Evolutionary conservation across 2,329 filamentous ascomycete genomes (phyloP), one percentile per base, ranked within the genome.

Genomic region (Beauveria scarabaeidicola): DNA sequence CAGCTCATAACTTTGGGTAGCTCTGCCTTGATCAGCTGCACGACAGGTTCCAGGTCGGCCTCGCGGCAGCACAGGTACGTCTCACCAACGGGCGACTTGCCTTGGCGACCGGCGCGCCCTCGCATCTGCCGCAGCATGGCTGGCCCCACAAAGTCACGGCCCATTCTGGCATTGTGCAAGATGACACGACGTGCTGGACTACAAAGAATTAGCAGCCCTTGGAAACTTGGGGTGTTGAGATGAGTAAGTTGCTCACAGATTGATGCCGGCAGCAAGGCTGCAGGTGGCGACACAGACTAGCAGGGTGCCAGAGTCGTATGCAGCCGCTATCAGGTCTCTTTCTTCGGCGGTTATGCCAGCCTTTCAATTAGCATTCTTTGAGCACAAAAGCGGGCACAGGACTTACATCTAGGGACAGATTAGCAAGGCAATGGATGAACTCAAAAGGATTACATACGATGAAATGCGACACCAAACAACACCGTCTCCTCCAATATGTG

Each of bases 121-220:
- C 88, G 82, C 89, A 91, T 92, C 72, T 92, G 89, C 52, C 88
- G 83, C 71, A 92, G 76, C 85, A 92, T 89, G 4, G 88, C 85
- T 13, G 89, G 88, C 0, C 87, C 88, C n/a, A 91, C 82, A 52
- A 91, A 75, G 50, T 91, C 87, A 56, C 86, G 80, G 0, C 89
- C 89, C 87, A 91, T 91, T 44, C 86, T 81, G 32, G 86, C 88
- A 62, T 84, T 87, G 68, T 90, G 88, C 27, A 90, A 78, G 61
- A 92, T 90, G 1, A 92, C 89, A 64, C 89, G 78, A 57, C 89
- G 78, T 8, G 89, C 89, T 15, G 81, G 81, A 15, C 75, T 77
- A 27, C 1, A 10, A 21, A 10, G 32, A 50, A 62, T 69, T 27
- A 68, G 64, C 29, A 48, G 50, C 27, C 5, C 21, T 5, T 43